Evolutionary conservation across 345 rosid genomes (phyloP), one percentile per base, ranked within the genome.

Genomic region (Citrus inodora): DNA sequence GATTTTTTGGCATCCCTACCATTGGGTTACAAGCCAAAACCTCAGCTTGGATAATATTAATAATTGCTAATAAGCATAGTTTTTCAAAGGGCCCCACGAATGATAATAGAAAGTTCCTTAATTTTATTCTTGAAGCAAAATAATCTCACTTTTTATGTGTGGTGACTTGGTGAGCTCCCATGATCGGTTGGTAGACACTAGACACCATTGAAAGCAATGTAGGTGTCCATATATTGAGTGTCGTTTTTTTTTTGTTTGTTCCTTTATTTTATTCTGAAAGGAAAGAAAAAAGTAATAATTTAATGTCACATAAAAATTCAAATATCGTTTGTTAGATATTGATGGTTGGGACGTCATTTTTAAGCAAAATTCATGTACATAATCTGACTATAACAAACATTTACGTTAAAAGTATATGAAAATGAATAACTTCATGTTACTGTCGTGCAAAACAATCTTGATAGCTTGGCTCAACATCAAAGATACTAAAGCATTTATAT

Each of bases 41-140:
- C 17, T 5, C 16, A 46, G 16, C 51, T 46, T 46, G 51, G 16
- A 46, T 46, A 46, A 13, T 3, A 46, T 46, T 46, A 46, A 46
- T 11, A 11, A 46, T 46, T 46, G 16, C 16, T 11, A 46, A 3
- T 11, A 3, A 46, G 5, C 51, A 46, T 46, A 46, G 16, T 46
- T 46, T 66, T 7, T 21, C 21, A 6, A n/a, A 16, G 55, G 55
- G 53, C 9, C 19, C 42, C 21, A 33, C 22, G 21, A 32, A 35
- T 37, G 30, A 59, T 27, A 16, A 17, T 14, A 40, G 77, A 62
- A 40, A 27, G 24, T 5, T 40, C 33, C 33, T 22, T 61, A 56
- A 74, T 74, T 74, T 5, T 42, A 28, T 25, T 61, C 40, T 27
- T 40, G 28, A 62, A 42, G 59, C 77, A 74, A 74, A 40, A 42